phyloP scores from a whole-genome alignment of 176 grass and related monocot genomes.

The Olyra latifolia region DNA sequence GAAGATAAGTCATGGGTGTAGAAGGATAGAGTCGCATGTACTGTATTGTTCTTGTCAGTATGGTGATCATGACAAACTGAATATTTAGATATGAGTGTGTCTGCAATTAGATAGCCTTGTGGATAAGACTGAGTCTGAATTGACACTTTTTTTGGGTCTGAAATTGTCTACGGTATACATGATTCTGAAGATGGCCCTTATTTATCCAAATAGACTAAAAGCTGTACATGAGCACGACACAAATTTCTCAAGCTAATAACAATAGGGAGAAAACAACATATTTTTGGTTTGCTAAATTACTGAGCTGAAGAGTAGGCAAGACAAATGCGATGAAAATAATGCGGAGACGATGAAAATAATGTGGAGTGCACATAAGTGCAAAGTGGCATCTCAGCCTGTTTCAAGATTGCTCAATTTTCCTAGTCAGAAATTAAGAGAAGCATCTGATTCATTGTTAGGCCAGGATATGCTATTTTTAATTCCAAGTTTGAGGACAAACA shows the following conservation, averaged over 20 bases:
- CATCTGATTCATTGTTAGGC: constrained; percentile 36
- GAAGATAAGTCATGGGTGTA: constrained; percentile 1
- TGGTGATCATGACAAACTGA: constrained; percentile 28
- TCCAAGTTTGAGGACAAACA: constrained; percentile 28
- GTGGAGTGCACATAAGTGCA: constrained; percentile 7
- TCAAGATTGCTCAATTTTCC: constrained; percentile 18
- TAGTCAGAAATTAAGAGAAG: constrained; percentile 22
- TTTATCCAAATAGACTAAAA: constrained; percentile 33
- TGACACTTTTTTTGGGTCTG: neutral
- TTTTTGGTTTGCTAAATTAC: neutral
- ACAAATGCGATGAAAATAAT: neutral
- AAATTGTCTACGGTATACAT: constrained; percentile 7
- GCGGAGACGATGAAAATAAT: neutral
- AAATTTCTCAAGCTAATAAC: neutral
- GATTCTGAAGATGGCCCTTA: constrained; percentile 5
- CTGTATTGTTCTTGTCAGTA: constrained; percentile 21
- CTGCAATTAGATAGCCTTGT: constrained; percentile 10
- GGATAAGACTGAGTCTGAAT: constrained; percentile 28
- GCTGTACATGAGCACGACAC: neutral
- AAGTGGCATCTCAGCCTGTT: constrained; percentile 1
- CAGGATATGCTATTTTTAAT: constrained; percentile 28
- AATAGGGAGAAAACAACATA: neutral
- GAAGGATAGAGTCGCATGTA: neutral
- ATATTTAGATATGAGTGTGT: neutral
- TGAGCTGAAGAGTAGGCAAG: neutral